These are phyloP conservation scores for Epichloe baconii DNA, from an alignment of 2,329 filamentous ascomycete genomes.

Conservation along the genomic window DNA sequence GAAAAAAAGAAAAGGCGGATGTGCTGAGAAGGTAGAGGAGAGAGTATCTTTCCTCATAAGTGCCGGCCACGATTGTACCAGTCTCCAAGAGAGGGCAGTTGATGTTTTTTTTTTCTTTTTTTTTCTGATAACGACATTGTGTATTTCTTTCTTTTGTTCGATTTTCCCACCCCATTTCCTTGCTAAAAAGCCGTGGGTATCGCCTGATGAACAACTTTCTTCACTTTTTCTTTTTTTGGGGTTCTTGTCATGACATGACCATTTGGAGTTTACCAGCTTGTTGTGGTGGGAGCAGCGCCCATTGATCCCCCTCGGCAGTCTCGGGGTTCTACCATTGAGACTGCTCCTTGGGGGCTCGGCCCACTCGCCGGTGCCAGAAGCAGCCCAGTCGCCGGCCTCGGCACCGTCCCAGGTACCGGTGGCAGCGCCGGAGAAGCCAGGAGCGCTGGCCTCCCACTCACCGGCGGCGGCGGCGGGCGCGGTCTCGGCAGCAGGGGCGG, in stretches of 20 bases:
- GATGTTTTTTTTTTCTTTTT: background rate
- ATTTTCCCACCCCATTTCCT: background rate
- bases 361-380: constrained; percentile 55
- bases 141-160: constrained; percentile 4
- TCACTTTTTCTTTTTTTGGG: background rate
- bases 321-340: constrained; percentile 34
- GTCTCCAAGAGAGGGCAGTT: background rate
- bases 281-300: background rate
- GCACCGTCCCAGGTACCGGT: constrained; percentile 42
- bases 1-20: constrained; percentile 6
- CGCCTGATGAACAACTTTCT: constrained; percentile 2
- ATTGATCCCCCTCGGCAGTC: constrained; percentile 6
- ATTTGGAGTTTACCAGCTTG: constrained; percentile 7
- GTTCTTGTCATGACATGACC: background rate
- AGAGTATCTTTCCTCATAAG: constrained; percentile 99
- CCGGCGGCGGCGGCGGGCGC: constrained; percentile 54
- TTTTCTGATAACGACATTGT: background rate
- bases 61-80: constrained; percentile 50
- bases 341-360: constrained; percentile 43
- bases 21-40: constrained; percentile 12
- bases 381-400: constrained; percentile 50
- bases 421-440: constrained; percentile 51
- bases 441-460: constrained; percentile 78
- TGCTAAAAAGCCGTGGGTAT: background rate
- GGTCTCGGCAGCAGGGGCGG: constrained; percentile 61